A percentile compares a stretch with the other conserved stretches of the same genome.
Conservation (phyloP, 2,329 filamentous ascomycete genomes). For the Aspergillus ibericus region DNA sequence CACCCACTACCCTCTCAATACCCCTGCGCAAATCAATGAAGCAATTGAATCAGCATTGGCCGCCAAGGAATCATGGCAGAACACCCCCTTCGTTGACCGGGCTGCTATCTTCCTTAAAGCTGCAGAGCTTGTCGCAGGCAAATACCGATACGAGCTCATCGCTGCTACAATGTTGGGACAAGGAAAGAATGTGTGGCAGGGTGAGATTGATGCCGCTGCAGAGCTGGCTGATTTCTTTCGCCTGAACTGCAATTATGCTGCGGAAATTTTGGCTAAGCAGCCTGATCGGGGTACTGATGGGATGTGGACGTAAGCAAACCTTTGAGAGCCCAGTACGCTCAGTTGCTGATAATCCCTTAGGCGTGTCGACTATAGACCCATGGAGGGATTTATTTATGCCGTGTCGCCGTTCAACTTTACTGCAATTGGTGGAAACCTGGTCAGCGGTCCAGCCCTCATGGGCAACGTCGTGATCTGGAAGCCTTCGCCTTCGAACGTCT, state of each 20-base stretch:
- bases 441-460: constrained; percentile 78
- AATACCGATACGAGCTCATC: constrained; percentile 94
- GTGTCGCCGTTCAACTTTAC: constrained; percentile 97
- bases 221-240: constrained; percentile 88
- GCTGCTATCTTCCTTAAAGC: constrained; percentile 92
- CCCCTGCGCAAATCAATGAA: constrained; percentile 67
- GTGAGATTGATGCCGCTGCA: constrained; percentile 89
- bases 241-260: constrained; percentile 65
- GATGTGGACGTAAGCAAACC: constrained; percentile 71
- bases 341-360: constrained; percentile 31
- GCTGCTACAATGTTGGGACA: constrained; percentile 92
- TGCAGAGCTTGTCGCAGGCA: constrained; percentile 79
- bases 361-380: constrained; percentile 79
- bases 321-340: no score
- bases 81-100: constrained; percentile 80
- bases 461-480: constrained; percentile 98
- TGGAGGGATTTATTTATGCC: constrained; percentile 93
- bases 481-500: constrained; percentile 80
- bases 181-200: constrained; percentile 96
- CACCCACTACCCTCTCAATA: constrained; percentile 80
- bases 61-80: constrained; percentile 81
- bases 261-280: constrained; percentile 82
- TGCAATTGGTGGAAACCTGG: constrained; percentile 83
- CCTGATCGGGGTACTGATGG: constrained; percentile 77
- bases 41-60: constrained; percentile 80